A percentile compares a stretch with the other conserved stretches of the same genome.
These are phyloP conservation scores for Parietichytrium sp. DNA, from an alignment of 108 stramenopile species.

Conservation along the genomic window DNA sequence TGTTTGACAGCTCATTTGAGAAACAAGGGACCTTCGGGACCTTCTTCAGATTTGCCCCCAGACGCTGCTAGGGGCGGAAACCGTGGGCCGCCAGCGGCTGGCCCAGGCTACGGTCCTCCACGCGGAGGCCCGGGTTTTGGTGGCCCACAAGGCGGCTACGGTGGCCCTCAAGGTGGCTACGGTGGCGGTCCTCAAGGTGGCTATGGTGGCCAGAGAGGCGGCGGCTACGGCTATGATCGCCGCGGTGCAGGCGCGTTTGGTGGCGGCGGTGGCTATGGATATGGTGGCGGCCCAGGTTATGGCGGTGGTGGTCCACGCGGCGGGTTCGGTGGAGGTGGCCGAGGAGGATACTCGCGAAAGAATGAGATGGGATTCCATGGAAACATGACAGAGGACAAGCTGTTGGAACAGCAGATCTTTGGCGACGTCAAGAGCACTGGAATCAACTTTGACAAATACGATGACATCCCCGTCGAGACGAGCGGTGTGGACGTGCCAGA, in stretches of 20 bases:
- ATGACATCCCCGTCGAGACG: conserved; percentile 10
- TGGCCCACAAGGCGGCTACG: neutral
- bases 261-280: neutral
- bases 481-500: neutral
- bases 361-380: neutral
- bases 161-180: neutral
- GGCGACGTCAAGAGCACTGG: conserved; percentile 22
- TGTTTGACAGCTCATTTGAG: no score
- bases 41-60: no score
- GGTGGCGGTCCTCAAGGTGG: neutral
- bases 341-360: neutral
- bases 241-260: neutral
- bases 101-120: neutral
- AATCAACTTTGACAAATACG: conserved; percentile 36
- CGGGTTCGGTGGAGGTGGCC: conserved; percentile 22
- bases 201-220: neutral
- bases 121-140: neutral
- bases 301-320: neutral
- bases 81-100: neutral
- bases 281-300: neutral
- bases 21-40: no score
- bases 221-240: neutral
- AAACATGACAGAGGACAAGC: conserved; percentile 34
- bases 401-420: conserved; percentile 23
- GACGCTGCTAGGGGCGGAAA: neutral